phyloP scores from a whole-genome alignment of 2,329 filamentous ascomycete genomes.

The Didymella lethalis region DNA sequence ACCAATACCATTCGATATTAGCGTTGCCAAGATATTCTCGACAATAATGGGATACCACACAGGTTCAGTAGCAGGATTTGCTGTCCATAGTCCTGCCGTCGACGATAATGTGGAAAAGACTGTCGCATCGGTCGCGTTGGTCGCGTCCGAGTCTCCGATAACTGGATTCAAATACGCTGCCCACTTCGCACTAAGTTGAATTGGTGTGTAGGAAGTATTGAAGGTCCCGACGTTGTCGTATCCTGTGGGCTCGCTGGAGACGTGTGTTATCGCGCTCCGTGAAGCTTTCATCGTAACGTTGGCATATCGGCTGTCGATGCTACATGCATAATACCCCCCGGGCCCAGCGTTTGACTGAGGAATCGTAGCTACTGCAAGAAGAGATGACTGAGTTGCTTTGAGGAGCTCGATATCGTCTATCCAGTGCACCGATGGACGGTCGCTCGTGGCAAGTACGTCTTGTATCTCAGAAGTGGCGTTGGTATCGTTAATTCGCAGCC shows the following conservation, averaged over 20 bases:
- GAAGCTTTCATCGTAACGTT: not conserved
- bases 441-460: not conserved
- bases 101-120: not conserved
- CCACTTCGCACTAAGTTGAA: not conserved
- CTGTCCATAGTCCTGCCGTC: not conserved
- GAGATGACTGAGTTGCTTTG: not conserved
- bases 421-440: not conserved
- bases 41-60: not conserved
- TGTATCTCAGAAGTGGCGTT: not conserved
- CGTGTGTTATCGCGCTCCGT: not conserved
- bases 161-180: not conserved
- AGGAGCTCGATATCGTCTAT: not conserved
- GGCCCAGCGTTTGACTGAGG: not conserved
- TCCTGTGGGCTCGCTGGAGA: not conserved
- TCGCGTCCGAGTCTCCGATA: not conserved
- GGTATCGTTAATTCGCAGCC: not conserved
- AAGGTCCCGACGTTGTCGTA: not conserved
- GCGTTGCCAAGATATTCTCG: not conserved
- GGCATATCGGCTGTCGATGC: not conserved
- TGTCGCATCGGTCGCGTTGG: not conserved
- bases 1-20: not conserved
- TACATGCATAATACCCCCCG: not conserved
- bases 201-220: not conserved
- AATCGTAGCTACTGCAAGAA: not conserved
- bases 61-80: not conserved